These are phyloP conservation scores for Solanum hybrid DNA, from an alignment of 305 asterid species.

Conservation along the genomic window DNA sequence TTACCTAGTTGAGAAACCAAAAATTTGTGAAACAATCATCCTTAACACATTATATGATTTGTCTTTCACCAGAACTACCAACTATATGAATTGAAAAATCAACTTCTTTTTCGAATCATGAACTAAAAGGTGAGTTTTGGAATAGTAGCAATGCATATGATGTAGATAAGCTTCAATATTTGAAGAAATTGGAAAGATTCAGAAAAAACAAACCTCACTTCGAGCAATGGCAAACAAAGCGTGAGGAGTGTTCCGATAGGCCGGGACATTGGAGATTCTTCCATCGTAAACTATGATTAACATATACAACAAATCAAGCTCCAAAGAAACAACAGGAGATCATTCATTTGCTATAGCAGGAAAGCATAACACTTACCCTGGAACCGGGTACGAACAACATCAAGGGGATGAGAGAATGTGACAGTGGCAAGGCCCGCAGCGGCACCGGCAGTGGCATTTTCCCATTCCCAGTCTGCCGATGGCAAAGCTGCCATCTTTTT, in stretches of 20 bases:
- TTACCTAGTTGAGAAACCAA: neutral
- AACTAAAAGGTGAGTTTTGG: neutral
- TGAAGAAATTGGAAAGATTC: neutral
- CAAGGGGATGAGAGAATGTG: constrained; percentile 81
- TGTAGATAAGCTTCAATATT: neutral
- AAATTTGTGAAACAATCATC: neutral
- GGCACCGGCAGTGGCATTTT: constrained; percentile 93
- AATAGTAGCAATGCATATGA: neutral
- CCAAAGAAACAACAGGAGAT: neutral
- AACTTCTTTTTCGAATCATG: neutral
- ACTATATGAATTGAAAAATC: neutral
- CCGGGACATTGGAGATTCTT: constrained; percentile 44
- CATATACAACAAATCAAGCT: neutral
- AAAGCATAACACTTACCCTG: constrained; percentile 40
- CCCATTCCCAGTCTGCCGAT: constrained; percentile 81
- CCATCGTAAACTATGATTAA: constrained; percentile 64
- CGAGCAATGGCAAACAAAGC: constrained; percentile 83
- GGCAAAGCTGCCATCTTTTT: constrained; percentile 27
- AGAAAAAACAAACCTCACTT: constrained; percentile 52
- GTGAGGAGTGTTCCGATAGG: constrained; percentile 74
- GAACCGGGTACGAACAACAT: constrained; percentile 93
- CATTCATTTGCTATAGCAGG: neutral
- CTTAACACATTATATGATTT: neutral
- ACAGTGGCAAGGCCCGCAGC: constrained; percentile 82
- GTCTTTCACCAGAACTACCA: neutral